Base-by-base conservation (phyloP, 2,329 filamentous ascomycete genomes). In the Cladosporium colombiae region DNA sequence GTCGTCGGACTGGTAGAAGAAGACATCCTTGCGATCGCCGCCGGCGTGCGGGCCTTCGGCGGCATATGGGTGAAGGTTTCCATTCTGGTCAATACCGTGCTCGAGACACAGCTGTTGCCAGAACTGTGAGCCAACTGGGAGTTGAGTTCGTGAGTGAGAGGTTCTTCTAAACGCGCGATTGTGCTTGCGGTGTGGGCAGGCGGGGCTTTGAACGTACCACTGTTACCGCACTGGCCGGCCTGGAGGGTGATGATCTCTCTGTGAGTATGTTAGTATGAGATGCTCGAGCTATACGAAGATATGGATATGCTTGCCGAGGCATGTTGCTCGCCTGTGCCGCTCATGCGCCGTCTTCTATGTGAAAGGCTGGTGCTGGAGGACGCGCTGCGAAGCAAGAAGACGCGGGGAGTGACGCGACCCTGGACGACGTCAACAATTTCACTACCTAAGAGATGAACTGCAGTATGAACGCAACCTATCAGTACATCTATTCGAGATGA, bases 201-300 rank as follows among this genome's bases (percentile, higher is more conserved):
- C 57, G 58, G 53, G 40, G 64, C 46, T 64, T n/a, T 14, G 16
- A 40, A 91, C 91, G 84, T 78, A 97, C 93, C 94, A 88, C 93
- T 97, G 83, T 98, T 98, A 86, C 94, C 95, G 86, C 95, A 98
- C 82, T 98, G 95, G 86, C 95, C 95, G 71, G 96, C 94, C 82
- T 99, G 95, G 74, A 99, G 91, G 69, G 96, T 99, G 81, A 99
- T 99, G 75, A 99, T 99, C 87, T 99, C 95, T 81, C 95, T 97
- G 73, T 1, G 33, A 6, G 7, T 31, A 13, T 63, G 68, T 73
- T 58, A 71, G 65, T 52, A 58, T 44, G 55, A 10, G 31, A 25
- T 33, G 11, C n/a, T 37, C 21, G 10, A 35, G 21, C 31, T 14
- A 29, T 40, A 37, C n/a, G 18, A 49, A n/a, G 7, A 16, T 25